Conservation (phyloP, 2,329 filamentous ascomycete species). For the Cercospora sesami region DNA sequence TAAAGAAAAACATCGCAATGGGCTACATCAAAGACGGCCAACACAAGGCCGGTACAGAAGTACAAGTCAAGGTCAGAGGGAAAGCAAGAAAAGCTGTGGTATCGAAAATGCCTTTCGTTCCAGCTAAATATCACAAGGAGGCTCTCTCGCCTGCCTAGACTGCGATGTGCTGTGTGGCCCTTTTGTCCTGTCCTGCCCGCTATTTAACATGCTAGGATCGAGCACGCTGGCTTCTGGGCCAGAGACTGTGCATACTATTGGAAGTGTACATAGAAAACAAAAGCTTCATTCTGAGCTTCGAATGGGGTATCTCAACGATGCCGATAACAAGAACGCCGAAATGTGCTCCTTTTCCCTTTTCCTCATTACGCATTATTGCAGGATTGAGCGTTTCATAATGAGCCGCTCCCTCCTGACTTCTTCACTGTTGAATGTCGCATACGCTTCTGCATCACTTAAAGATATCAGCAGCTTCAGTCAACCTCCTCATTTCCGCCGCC, state of each 20-base stretch:
- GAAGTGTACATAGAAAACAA: constrained; percentile 5
- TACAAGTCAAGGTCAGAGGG: constrained; percentile 75
- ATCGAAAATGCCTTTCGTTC: constrained; percentile 85
- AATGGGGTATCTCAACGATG: constrained; percentile 10
- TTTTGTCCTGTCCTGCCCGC: background rate
- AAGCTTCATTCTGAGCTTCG: background rate
- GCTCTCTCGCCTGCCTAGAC: constrained; percentile 15
- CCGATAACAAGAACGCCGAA: background rate
- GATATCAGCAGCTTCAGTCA: background rate
- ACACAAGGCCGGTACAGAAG: constrained; percentile 81
- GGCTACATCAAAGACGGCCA: constrained; percentile 79
- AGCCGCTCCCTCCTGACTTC: background rate
- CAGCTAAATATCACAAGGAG: constrained; percentile 70
- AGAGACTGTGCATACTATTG: background rate
- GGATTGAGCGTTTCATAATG: background rate
- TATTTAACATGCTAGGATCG: background rate
- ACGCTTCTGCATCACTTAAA: background rate
- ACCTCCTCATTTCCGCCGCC: background rate
- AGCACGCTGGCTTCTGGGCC: background rate
- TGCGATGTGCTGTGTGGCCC: background rate
- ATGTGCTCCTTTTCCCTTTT: background rate
- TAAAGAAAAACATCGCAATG: constrained; percentile 94
- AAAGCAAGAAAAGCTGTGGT: constrained; percentile 73
- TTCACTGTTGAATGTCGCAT: background rate
- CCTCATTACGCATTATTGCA: constrained; percentile 3